Conservation (phyloP, 1,284 basidiomycete genomes). For the Prillingera fragicola region DNA sequence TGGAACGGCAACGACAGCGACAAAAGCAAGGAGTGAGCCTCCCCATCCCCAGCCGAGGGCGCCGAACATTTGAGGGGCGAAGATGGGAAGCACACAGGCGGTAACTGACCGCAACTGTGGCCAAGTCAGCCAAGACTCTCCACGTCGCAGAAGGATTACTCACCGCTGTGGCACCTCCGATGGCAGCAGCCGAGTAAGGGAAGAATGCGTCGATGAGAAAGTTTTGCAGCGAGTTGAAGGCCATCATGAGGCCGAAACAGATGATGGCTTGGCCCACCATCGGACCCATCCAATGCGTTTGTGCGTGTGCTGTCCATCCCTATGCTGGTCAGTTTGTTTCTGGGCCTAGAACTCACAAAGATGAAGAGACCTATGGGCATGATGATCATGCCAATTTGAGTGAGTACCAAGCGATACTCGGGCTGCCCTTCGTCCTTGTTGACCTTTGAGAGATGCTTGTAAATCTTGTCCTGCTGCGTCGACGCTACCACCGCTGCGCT, state of each 20-base stretch:
- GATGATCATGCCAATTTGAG: conserved; percentile 50
- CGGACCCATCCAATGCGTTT: conserved; percentile 47
- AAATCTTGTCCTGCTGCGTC: conserved; percentile 48
- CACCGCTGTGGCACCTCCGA: conserved; percentile 45
- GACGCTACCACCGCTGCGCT: conserved; percentile 44
- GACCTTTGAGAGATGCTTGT: conserved; percentile 34
- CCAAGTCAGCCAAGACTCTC: background rate
- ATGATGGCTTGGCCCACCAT: conserved; percentile 37
- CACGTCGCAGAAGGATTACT: conserved; percentile 11
- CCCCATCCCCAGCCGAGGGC: conserved; percentile 51
- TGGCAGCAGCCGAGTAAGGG: conserved; percentile 50
- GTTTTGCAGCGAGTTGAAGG: conserved; percentile 44
- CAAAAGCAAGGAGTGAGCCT: conserved; percentile 44
- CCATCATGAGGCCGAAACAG: conserved; percentile 44
- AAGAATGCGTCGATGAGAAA: conserved; percentile 51
- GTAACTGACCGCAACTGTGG: conserved; percentile 38
- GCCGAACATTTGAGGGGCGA: conserved; percentile 46
- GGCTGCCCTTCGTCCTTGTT: conserved; percentile 42
- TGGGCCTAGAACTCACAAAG: conserved; percentile 33
- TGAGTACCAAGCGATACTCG: conserved; percentile 48
- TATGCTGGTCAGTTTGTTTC: conserved; percentile 7
- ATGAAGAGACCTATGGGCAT: conserved; percentile 49
- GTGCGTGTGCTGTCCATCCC: conserved; percentile 43
- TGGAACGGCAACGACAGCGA: conserved; percentile 47
- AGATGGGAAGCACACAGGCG: conserved; percentile 49